These are phyloP conservation scores for Penicillium palitans DNA, from an alignment of 2,329 filamentous ascomycete species.

Conservation along the genomic window DNA sequence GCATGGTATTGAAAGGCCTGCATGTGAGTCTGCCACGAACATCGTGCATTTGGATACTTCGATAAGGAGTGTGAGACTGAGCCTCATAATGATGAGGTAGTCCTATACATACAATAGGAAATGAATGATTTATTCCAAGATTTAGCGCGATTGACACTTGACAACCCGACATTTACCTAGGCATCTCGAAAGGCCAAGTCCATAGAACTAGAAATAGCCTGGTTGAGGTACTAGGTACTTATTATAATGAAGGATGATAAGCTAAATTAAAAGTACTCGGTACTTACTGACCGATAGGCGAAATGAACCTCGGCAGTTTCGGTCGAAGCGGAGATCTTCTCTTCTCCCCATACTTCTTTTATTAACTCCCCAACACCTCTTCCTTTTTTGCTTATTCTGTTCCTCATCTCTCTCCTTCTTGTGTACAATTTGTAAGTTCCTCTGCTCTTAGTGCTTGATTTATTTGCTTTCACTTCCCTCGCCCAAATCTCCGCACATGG, in stretches of 20 bases:
- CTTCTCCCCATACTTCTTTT: conserved; percentile 9
- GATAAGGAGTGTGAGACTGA: not conserved
- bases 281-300: conserved; percentile 14
- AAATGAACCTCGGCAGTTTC: conserved; percentile 29
- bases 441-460: not conserved
- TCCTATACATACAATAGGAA: not conserved
- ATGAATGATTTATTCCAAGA: not conserved
- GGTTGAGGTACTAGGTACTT: conserved; percentile 13
- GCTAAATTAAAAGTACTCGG: conserved; percentile 1
- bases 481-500: conserved; percentile 1
- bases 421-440: conserved; percentile 17
- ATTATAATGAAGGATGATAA: fast-evolving
- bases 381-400: not conserved
- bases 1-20: not conserved
- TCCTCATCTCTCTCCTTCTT: not conserved
- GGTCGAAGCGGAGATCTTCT: conserved; percentile 22
- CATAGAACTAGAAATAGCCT: not conserved
- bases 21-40: not conserved
- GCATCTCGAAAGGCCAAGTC: conserved; percentile 2
- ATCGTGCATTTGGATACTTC: not conserved
- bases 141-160: not conserved
- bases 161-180: conserved; percentile 13
- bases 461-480: not conserved
- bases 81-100: not conserved
- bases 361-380: conserved; percentile 2